These are phyloP conservation scores for Fusarium hostae DNA, from an alignment of 2,329 filamentous ascomycete species.

Conservation along the genomic window DNA sequence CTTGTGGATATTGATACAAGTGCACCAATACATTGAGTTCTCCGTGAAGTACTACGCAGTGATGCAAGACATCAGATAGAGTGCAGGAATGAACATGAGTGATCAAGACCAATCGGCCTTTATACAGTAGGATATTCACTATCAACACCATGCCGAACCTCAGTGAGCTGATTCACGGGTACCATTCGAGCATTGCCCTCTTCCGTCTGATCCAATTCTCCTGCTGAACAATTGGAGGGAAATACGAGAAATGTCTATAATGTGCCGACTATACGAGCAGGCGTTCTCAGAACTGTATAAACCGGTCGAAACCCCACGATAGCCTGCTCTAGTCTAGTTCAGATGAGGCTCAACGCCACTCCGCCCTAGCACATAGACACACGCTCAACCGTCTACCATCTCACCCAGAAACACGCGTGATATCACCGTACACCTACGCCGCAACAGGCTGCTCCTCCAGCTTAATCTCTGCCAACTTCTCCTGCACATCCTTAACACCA, in stretches of 20 bases:
- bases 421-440: constrained; percentile 9
- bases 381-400: neutral
- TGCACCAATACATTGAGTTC: neutral
- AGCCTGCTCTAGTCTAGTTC: neutral
- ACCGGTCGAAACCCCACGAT: neutral
- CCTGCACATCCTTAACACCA: constrained; percentile 40
- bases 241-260: neutral
- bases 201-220: neutral
- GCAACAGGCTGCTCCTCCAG: constrained; percentile 42
- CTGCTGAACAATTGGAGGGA: neutral
- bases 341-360: neutral
- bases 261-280: neutral
- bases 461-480: constrained; percentile 45
- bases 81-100: neutral
- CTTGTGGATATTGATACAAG: neutral
- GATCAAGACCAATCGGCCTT: neutral
- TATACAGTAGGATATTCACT: neutral
- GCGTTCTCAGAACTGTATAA: neutral
- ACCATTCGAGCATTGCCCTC: neutral
- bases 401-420: neutral
- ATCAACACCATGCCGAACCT: neutral
- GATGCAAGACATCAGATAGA: neutral
- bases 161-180: neutral
- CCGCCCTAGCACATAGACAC: neutral
- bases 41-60: neutral